phyloP scores from a whole-genome alignment of 179 eudicot genomes.

The Monotropa hypopitys region DNA sequence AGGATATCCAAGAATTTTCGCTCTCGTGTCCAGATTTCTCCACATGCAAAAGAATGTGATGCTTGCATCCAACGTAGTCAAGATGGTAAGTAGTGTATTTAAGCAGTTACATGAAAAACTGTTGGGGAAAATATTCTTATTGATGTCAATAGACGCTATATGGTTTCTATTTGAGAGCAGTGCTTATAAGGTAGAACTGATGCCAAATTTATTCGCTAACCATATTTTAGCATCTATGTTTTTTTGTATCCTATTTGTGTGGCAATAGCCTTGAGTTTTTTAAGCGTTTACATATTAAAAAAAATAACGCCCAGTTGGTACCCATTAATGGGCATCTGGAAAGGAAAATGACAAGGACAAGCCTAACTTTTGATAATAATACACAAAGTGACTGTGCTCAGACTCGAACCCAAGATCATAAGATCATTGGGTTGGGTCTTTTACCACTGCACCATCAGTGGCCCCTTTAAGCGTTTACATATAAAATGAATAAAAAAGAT shows the following conservation, averaged over 20 bases:
- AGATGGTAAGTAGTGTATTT: constrained; percentile 35
- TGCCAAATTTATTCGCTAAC: background rate
- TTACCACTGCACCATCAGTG: too few relatives aligned
- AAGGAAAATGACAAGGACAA: too few relatives aligned
- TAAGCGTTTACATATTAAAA: too few relatives aligned
- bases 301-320: too few relatives aligned
- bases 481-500: background rate
- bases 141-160: background rate
- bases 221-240: background rate
- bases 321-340: too few relatives aligned
- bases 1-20: constrained; percentile 51
- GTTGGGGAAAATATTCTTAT: background rate
- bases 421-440: too few relatives aligned
- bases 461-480: background rate
- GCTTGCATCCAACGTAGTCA: constrained; percentile 22
- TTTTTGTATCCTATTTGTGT: background rate
- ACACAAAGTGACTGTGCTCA: too few relatives aligned
- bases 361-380: too few relatives aligned
- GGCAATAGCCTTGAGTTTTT: background rate
- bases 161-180: background rate
- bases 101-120: background rate
- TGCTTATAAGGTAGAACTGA: background rate
- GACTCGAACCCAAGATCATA: too few relatives aligned
- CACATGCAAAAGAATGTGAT: constrained; percentile 27
- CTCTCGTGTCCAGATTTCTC: constrained; percentile 36